Evolutionary conservation across 306 rosid species (phyloP).

Genomic region (Malus sylvestris): DNA sequence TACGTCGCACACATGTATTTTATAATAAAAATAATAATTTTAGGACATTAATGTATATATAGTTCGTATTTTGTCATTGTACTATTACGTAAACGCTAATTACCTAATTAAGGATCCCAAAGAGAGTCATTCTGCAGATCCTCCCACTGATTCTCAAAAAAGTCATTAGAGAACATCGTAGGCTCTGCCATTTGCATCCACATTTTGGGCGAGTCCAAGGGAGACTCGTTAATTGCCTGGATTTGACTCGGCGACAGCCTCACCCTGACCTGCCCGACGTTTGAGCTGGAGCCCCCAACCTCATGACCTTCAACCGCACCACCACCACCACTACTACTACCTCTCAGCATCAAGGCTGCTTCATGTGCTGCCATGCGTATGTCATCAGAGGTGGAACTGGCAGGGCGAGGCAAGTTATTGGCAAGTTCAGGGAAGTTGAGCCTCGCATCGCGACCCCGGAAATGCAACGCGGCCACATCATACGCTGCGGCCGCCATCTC

Average conservation of each 20-base stretch:
- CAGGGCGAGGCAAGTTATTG: slow-evolving; percentile 43
- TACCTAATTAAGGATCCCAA: slow-evolving; percentile 38
- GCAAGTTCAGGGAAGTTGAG: slow-evolving; percentile 66
- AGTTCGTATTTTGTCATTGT: neutral
- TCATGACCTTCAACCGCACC: neutral
- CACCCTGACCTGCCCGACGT: slow-evolving; percentile 19
- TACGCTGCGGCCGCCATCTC: slow-evolving; percentile 46
- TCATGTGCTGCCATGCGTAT: slow-evolving; percentile 66
- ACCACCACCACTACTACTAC: neutral
- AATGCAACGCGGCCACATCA: slow-evolving; percentile 74
- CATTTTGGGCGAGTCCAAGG: slow-evolving; percentile 81
- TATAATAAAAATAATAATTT: neutral
- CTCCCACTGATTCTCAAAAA: slow-evolving; percentile 36
- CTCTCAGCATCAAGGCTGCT: slow-evolving; percentile 48
- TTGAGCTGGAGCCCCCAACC: neutral
- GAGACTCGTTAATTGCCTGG: slow-evolving; percentile 83
- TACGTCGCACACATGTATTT: neutral
- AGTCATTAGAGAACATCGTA: slow-evolving; percentile 21
- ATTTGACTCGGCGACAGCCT: slow-evolving; percentile 65
- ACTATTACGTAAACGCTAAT: neutral
- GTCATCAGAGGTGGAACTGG: slow-evolving; percentile 41
- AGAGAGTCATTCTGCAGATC: slow-evolving; percentile 28
- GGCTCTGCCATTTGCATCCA: slow-evolving; percentile 68
- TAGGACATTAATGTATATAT: neutral
- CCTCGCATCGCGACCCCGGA: slow-evolving; percentile 45